Conservation (phyloP, 2,329 filamentous ascomycete species). For the Tympanopsis confertula region DNA sequence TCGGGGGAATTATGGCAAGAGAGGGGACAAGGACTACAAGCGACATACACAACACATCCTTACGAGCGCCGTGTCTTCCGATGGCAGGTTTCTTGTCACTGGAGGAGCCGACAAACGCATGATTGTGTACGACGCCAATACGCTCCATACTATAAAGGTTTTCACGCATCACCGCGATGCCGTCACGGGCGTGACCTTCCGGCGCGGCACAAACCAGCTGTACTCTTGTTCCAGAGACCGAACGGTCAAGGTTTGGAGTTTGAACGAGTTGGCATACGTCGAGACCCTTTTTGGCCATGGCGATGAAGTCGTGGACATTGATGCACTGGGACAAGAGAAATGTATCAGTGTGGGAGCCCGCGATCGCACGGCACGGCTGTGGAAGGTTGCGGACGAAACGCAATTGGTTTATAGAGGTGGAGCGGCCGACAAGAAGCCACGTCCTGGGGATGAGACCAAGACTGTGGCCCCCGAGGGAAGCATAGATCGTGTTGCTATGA, state of each 20-base stretch:
- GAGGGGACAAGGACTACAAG: conserved; percentile 53
- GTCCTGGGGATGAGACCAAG: conserved; percentile 28
- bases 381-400: conserved; percentile 92
- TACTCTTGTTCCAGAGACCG: conserved; percentile 86
- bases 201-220: conserved; percentile 77
- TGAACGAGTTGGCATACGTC: conserved; percentile 84
- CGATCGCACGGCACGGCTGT: conserved; percentile 81
- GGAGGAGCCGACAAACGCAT: conserved; percentile 76
- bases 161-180: conserved; percentile 88
- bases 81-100: conserved; percentile 83
- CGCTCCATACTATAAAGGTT: conserved; percentile 66
- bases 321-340: conserved; percentile 71
- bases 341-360: conserved; percentile 84
- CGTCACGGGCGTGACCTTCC: conserved; percentile 75
- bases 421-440: conserved; percentile 34
- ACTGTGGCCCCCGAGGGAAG: conserved; percentile 63
- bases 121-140: conserved; percentile 77
- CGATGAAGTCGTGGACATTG: conserved; percentile 75
- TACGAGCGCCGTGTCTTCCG: conserved; percentile 73
- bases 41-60: conserved; percentile 75
- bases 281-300: conserved; percentile 96
- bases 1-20: conserved; percentile 48
- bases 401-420: conserved; percentile 92
- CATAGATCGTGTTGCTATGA: conserved; percentile 82
- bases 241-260: conserved; percentile 88